These are phyloP conservation scores for Delitschia confertaspora DNA, from an alignment of 495 filamentous ascomycete species.

Conservation along the genomic window DNA sequence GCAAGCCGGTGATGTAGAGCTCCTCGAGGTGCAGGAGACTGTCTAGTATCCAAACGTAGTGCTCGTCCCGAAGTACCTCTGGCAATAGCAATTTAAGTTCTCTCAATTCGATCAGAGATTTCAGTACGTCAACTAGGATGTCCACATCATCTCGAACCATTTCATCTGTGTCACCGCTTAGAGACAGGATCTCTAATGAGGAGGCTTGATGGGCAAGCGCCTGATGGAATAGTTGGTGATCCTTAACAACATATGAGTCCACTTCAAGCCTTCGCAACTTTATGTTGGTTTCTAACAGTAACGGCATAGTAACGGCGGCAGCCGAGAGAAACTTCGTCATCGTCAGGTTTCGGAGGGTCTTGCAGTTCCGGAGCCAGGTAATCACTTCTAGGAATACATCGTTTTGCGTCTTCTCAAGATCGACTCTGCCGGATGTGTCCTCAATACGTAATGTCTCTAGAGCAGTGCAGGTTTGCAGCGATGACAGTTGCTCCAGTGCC, in stretches of 20 bases:
- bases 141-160: constrained; percentile 40
- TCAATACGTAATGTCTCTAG: constrained; percentile 47
- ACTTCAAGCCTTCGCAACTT: constrained; percentile 43
- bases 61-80: constrained; percentile 44
- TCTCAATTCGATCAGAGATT: constrained; percentile 40
- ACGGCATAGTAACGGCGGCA: constrained; percentile 43
- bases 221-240: constrained; percentile 43
- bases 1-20: constrained; percentile 48
- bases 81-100: constrained; percentile 46
- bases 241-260: constrained; percentile 39
- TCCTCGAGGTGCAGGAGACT: constrained; percentile 45
- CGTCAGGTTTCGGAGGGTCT: constrained; percentile 42
- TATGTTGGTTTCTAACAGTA: constrained; percentile 45
- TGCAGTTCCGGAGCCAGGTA: constrained; percentile 49
- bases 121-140: constrained; percentile 42
- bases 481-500: constrained; percentile 41
- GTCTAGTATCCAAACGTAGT: constrained; percentile 44
- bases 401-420: constrained; percentile 40
- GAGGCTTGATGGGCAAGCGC: constrained; percentile 41
- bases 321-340: constrained; percentile 45
- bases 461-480: constrained; percentile 44
- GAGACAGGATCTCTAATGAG: constrained; percentile 39
- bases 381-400: constrained; percentile 45
- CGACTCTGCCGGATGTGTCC: constrained; percentile 27
- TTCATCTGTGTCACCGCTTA: constrained; percentile 46